Percentiles rank a stretch among this genome's conserved stretches.
Conservation (phyloP, 208 protist genomes). For the Wallacemonas sp. region DNA sequence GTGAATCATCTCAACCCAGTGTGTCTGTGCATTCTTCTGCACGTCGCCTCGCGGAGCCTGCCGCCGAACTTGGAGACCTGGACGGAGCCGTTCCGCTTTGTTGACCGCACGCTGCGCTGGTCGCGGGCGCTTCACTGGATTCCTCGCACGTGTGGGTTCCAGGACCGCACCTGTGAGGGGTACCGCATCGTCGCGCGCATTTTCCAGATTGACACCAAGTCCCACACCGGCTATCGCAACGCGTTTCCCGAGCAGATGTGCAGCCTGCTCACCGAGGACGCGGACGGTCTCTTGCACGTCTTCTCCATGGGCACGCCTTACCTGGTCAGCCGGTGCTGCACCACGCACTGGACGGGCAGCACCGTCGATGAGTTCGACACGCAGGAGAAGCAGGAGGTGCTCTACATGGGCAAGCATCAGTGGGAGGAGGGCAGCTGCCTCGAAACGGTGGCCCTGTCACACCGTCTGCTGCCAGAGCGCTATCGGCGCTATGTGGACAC, state of each 20-base stretch:
- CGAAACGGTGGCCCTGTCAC: constrained; percentile 78
- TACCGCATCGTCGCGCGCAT: constrained; percentile 82
- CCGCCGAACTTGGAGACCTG: constrained; percentile 77
- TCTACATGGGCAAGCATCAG: constrained; percentile 73
- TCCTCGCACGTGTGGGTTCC: constrained; percentile 68
- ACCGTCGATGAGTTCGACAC: constrained; percentile 67
- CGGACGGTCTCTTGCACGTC: constrained; percentile 62
- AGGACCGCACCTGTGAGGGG: constrained; percentile 46
- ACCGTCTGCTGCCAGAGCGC: constrained; percentile 73
- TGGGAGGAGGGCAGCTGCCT: constrained; percentile 82
- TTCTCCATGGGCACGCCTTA: constrained; percentile 87
- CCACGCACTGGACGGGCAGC: constrained; percentile 70
- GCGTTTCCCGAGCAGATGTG: constrained; percentile 78
- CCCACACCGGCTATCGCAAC: constrained; percentile 47
- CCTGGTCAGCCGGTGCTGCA: constrained; percentile 67
- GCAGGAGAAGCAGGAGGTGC: constrained; percentile 64
- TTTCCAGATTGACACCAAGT: constrained; percentile 70
- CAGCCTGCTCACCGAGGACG: constrained; percentile 64
- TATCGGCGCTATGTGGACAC: constrained; percentile 57
- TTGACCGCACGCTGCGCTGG: constrained; percentile 74
- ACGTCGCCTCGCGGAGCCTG: constrained; percentile 41
- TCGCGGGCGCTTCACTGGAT: constrained; percentile 81
- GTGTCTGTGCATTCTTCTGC: constrained; percentile 70
- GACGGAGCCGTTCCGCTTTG: constrained; percentile 86
- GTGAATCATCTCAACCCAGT: constrained; percentile 63